Conservation (phyloP, 106 monocot species). For the Allium sativum region DNA sequence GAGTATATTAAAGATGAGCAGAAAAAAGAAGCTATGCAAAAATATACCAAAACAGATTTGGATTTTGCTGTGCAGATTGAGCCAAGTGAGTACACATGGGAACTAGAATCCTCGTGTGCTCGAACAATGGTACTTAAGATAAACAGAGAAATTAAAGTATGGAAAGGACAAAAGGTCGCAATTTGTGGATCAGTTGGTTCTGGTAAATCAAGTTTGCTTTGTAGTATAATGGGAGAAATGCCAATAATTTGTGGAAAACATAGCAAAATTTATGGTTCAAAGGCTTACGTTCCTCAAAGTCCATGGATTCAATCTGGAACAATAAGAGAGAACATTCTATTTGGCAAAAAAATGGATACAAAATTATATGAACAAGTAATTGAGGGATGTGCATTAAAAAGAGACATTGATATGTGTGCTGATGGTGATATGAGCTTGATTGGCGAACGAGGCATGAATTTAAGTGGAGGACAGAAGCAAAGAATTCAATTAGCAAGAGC, state of each 20-base stretch:
- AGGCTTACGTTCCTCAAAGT: constrained; percentile 68
- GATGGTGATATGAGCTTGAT: constrained; percentile 59
- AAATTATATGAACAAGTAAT: constrained; percentile 46
- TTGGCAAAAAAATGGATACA: constrained; percentile 57
- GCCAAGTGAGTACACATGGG: constrained; percentile 59
- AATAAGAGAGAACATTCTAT: constrained; percentile 62
- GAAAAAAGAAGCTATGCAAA: constrained; percentile 3
- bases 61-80: constrained; percentile 50
- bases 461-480: no score
- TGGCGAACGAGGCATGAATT: constrained; percentile 62
- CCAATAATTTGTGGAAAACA: constrained; percentile 30
- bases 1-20: constrained; percentile 37
- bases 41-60: not conserved
- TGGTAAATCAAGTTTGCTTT: constrained; percentile 73
- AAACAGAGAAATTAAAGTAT: constrained; percentile 36
- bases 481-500: no score
- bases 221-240: constrained; percentile 58
- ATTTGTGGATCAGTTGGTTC: constrained; percentile 77
- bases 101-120: constrained; percentile 4
- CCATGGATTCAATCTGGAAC: constrained; percentile 85
- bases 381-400: constrained; percentile 60
- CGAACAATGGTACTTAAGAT: constrained; percentile 34
- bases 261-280: constrained; percentile 34
- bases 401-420: constrained; percentile 40
- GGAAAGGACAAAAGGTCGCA: constrained; percentile 55